Evolutionary conservation across 345 rosid genomes (phyloP), one percentile per base, ranked within the genome.

Genomic region (Brassica juncea): DNA sequence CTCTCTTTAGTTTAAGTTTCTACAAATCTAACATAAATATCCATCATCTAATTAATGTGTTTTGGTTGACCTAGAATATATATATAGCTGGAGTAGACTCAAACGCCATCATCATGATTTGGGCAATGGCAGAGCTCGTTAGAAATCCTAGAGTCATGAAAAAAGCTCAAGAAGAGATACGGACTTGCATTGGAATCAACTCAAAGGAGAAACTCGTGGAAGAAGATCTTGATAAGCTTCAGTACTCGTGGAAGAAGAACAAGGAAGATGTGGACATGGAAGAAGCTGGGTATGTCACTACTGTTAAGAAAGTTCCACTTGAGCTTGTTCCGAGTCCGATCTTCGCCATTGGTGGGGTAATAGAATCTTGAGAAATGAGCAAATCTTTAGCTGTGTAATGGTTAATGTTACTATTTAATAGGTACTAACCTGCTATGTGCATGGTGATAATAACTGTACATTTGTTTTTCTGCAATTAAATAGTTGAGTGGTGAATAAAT

Each of bases 151-250:
- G 55, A 10, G 78, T 74, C 27, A 65, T 74, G 71, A 49, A 52
- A 4, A 65, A 54, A 21, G 64, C 2, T 23, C 71, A 74, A 54
- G 78, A 65, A 0, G 78, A 74, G 71, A 74, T 74, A 19, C 35
- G 34, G 23, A 34, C 15, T 2, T 70, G 49, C 70, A 77, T 86
- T 1, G 80, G 85, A 61, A 72, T 70, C 63, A 80, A 80, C 60
- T 15, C 15, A 23, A 42, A 70, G 35, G 37, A 70, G 23, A 66
- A 3, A 66, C 80, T 86, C 14, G 27, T 1, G 8, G 87, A 86
- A 68, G 78, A 78, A 63, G 89, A 80, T 65, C 32, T 88, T 1
- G 73, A 82, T n/a, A 71, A 84, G 35, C 79, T 88, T 2, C 78
- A 62, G 5, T 88, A 66, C 80, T 86, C 10, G 31, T 1, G 8